Conservation (phyloP, 2,329 filamentous ascomycete genomes). For the Penicillium nordicum region DNA sequence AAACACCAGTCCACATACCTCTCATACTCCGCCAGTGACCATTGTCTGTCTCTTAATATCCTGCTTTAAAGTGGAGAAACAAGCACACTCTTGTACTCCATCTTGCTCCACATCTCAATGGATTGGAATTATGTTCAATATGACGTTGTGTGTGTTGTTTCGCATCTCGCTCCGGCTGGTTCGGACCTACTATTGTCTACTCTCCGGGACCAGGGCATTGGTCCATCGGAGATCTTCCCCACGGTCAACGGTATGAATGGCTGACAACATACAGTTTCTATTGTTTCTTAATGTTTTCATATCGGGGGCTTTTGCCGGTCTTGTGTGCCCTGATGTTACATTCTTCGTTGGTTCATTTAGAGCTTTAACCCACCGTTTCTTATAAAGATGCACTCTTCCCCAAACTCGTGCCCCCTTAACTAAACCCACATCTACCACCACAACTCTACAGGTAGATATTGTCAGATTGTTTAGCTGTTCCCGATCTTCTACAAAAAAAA, state of each 20-base stretch:
- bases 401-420: neutral
- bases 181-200: conserved; percentile 11
- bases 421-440: neutral
- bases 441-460: neutral
- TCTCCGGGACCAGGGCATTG: conserved; percentile 7
- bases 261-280: conserved; percentile 8
- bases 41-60: neutral
- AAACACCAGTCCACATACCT: neutral
- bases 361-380: conserved; percentile 5
- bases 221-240: conserved; percentile 5
- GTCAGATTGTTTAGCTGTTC: neutral
- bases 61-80: conserved; percentile 10
- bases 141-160: conserved; percentile 17
- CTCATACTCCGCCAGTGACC: conserved; percentile 9
- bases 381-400: conserved; percentile 17
- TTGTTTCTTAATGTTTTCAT: conserved; percentile 12
- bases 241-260: conserved; percentile 7
- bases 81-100: conserved; percentile 11
- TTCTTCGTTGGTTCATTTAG: conserved; percentile 1
- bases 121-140: conserved; percentile 12
- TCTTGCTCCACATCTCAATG: conserved; percentile 12
- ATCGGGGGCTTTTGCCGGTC: conserved; percentile 14
- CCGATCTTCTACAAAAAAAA: neutral
- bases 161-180: conserved; percentile 20
- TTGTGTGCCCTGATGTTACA: neutral